Evolutionary conservation across 495 filamentous ascomycete genomes (phyloP), one percentile per base, ranked within the genome.

Genomic region (Cudoniella acicularis): DNA sequence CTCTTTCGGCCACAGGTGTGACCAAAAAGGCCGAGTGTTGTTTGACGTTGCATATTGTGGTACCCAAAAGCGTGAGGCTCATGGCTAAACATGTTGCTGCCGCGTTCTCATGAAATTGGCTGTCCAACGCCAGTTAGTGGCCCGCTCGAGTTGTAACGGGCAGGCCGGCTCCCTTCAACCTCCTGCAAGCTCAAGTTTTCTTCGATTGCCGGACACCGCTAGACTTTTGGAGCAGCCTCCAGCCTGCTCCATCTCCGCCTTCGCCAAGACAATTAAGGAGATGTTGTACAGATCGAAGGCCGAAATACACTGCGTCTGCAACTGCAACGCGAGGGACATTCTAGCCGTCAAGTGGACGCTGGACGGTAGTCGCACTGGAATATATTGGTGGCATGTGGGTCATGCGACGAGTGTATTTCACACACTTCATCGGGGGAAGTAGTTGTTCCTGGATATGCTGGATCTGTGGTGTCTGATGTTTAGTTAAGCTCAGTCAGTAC

Each of bases 321-420:
- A n/a, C 43, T 46, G 43, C 43, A 16, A 46, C 43, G 6, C 43
- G 18, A 46, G 17, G 4, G 8, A 46, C 17, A 46, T 46, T 46
- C 43, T 46, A 46, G 43, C 43, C 11, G 6, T 46, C 13, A 46
- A n/a, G 17, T 46, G 17, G 43, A 46, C 43, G 17, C 8, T 17
- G 17, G 13, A 46, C 43, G 17, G 17, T 17, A 46, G 13, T 46
- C 18, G 18, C n/a, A 46, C 13, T n/a, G 18, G 18, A 36, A 47
- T 17, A 50, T 50, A 50, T 50, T 50, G 48, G 48, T 50, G 48
- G 48, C 48, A 21, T 50, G 48, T 26, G 3, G 48, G 9, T 50
- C 48, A 50, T 13, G 48, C 23, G 8, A 6, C 6, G 20, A 21
- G 8, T 17, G 20, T 25, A 25, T n/a, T 23, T 10, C 6, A 13